Base-by-base conservation (phyloP, 2,329 filamentous ascomycete genomes). In the Purpureocillium lavendulum region DNA sequence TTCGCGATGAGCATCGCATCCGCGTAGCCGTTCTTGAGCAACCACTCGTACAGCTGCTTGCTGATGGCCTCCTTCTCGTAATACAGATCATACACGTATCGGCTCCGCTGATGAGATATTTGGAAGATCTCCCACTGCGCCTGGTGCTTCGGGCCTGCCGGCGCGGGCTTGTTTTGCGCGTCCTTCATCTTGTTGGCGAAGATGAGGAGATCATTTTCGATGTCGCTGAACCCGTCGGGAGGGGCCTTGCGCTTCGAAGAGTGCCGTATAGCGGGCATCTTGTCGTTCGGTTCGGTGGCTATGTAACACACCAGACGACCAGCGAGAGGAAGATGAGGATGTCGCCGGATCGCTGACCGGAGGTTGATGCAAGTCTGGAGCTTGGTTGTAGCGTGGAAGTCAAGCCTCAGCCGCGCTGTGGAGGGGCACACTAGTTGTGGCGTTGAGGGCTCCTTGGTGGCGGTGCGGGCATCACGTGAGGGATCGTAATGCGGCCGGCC, bases 41-140 rank as follows among this genome's bases (percentile, higher is more conserved):
- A 69, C 82, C 87, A 98, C 51, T 97, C 92, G 64, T 98, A 98
- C 15, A 98, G 71, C 63, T 82, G 72, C 66, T 85, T 90, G 63
- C 79, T 85, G 60, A 98, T 97, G 38, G 90, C 90, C 65, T 96
- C 87, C 66, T 96, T 95, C 62, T 94, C 84, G 66, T 97, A 98
- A 69, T 96, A 97, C 35, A 98, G 73, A 58, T 97, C 92, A 69
- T 96, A 98, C 47, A 98, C 83, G 65, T 98, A 98, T 57, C 87
- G 80, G 45, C 68, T 82, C 68, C 90, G 80, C 65, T 96, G 88
- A 65, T 98, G 92, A 17, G 83, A 83, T 58, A 98, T 96, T 61
- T 97, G 89, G 58, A 98, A 97, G 49, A 98, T 88, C 45, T 92
- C 90, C 92, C 92, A 98, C 48, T 89, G 77, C 50, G 87, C 86